Evolutionary conservation across 2,329 filamentous ascomycete genomes (phyloP), one percentile per base, ranked within the genome.

Genomic region (Aspergillus sergii): DNA sequence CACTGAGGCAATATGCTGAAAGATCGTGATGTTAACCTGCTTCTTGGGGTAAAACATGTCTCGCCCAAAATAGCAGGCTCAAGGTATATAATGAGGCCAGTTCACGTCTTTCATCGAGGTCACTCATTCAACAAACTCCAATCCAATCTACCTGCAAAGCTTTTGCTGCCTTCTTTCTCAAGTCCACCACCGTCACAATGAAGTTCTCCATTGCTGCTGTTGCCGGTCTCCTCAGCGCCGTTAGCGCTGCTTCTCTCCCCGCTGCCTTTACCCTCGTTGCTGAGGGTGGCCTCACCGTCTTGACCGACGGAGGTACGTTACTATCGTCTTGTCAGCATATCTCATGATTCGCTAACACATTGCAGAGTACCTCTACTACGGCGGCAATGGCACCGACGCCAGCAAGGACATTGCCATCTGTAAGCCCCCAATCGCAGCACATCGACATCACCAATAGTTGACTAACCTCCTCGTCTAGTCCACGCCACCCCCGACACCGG

Each of bases 161-260:
- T 11, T 21, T 23, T 3, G 1, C n/a, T 14, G 1, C 16, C 16
- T 50, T 19, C 21, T 34, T 36, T 23, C 30, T 54, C n/a, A 16
- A 19, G 8, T 16, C n/a, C 32, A 14, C 51, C 9, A 39, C 32
- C 34, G 46, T 56, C 64, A 71, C 48, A 64, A 73, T 74, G 72
- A 72, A 73, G 62, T 73, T 74, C 66, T 70, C 70, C 30, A 57
- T 73, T 48, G 68, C 71, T 60, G 57, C 70, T 39, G 60, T 71
- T 57, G 63, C 69, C 19, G 68, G 62, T 53, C 66, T 74, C 30
- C 63, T 62, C 62, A 67, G 68, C 56, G 70, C 71, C 56, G 63
- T 72, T 58, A 65, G 60, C 28, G 71, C 70, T 23, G 51, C 51
- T 21, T 55, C 51, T 32, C 68, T 73, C 34, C 72, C 72, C 23